Base-by-base conservation (phyloP, 169 alveolate genomes). In the Babesia divergens region DNA sequence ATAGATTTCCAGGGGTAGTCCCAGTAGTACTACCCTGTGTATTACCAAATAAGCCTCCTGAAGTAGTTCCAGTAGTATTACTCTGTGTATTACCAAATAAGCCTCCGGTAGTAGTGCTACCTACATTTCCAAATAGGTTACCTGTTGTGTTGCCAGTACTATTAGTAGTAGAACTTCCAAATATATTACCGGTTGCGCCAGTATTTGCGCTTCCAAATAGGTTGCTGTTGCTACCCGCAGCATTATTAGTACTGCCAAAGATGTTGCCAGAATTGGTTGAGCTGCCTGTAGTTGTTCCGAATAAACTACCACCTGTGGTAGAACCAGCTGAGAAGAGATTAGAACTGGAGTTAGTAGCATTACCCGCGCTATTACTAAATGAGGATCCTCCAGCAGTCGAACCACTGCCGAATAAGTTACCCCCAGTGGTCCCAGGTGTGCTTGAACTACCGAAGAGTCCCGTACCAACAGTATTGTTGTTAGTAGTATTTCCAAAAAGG, bases 151-250 rank as follows among this genome's bases (percentile, higher is more conserved):
- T 1, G 16, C 47, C 40, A 11, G 80, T 60, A 62, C 58, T 58
- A 2, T 82, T 82, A 14, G 58, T 47, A 24, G 70, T 46, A 42
- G 83, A 31, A 18, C 58, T 20, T 7, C 65, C 80, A 55, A 68
- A 68, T 32, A 68, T 35, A 20, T 40, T 71, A 2, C 65, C 67
- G 43, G 64, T 65, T 14, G 65, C 26, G 31, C 37, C 13, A 3
- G 43, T 6, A 32, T 18, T 47, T 11, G 80, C 14, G 34, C 60
- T 54, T 5, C 77, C 77, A 40, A 74, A 74, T 8, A 74, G 6
- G 65, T 65, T 65, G 32, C 44, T 18, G 6, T 26, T 8, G 47
- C n/a, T 22, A 24, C 62, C 59, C 2, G 60, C 20, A n/a, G 74
- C 34, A 26, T 1, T 44, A 3, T 42, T n/a, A 2, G 60, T 0